phyloP scores from a whole-genome alignment of 176 grass and related monocot genomes.

The Oryza meyeriana region DNA sequence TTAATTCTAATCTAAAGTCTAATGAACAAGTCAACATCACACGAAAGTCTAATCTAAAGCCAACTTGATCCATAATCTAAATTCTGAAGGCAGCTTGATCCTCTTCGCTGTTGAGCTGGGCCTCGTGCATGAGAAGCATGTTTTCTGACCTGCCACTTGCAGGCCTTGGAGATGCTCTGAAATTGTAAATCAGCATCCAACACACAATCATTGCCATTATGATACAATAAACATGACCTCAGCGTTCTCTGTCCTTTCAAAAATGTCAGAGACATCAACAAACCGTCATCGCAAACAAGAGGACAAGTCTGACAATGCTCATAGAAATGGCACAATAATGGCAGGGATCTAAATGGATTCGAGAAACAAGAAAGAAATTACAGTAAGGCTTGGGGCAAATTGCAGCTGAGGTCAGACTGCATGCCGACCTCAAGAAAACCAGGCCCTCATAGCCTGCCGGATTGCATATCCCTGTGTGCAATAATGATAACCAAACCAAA shows the following conservation, averaged over 20 bases:
- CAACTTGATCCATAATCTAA: conserved; percentile 9
- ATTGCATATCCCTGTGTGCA: not conserved
- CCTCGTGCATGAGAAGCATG: not conserved
- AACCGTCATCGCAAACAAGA: not conserved
- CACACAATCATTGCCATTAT: conserved; percentile 16
- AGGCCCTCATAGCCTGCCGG: not conserved
- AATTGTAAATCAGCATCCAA: not conserved
- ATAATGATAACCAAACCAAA: not conserved
- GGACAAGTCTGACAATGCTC: conserved; percentile 11
- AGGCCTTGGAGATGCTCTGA: conserved; percentile 2
- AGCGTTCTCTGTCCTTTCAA: not conserved
- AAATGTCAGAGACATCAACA: not conserved
- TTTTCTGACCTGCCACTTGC: conserved; percentile 27
- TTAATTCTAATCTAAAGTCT: too few relatives aligned
- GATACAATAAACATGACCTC: not conserved
- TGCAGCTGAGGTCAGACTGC: conserved; percentile 22
- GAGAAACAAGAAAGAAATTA: not conserved
- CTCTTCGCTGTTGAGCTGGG: not conserved
- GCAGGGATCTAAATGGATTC: not conserved
- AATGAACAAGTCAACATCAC: conserved; percentile 6
- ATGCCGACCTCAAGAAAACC: conserved; percentile 15
- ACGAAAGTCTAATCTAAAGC: not conserved
- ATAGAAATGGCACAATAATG: conserved; percentile 16
- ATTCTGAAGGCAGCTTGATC: too few relatives aligned
- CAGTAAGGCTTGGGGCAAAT: not conserved